These are phyloP conservation scores for Linum tenue DNA, from an alignment of 345 rosid species.

Conservation along the genomic window DNA sequence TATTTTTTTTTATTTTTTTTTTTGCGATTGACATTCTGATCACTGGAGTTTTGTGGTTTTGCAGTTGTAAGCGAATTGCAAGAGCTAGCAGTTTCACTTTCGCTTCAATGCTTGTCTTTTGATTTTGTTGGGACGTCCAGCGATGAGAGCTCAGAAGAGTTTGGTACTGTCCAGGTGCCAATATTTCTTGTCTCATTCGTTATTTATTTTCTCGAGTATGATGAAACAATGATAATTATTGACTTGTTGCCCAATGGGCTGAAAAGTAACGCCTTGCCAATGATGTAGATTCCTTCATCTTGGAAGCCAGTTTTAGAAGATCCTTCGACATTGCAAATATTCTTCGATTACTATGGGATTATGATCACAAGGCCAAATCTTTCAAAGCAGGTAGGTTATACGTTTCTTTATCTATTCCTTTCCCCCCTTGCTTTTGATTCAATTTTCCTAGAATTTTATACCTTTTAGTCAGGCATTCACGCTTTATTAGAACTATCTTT, in stretches of 20 bases:
- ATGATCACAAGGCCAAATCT: constrained; percentile 47
- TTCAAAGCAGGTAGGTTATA: constrained; percentile 76
- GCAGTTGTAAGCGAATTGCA: constrained; percentile 68
- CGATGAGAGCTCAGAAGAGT: constrained; percentile 98
- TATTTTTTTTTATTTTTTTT: no score
- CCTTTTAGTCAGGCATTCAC: not conserved
- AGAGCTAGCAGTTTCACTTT: constrained; percentile 93
- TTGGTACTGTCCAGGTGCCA: constrained; percentile 94
- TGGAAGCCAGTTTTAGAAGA: constrained; percentile 93
- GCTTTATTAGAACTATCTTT: not conserved
- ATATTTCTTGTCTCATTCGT: not conserved
- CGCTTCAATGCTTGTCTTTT: constrained; percentile 87
- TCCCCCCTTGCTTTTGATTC: not conserved
- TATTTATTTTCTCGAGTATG: not conserved
- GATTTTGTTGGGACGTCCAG: constrained; percentile 96
- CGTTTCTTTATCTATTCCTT: not conserved
- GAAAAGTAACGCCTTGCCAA: constrained; percentile 9
- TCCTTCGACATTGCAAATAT: constrained; percentile 81
- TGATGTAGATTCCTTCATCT: constrained; percentile 67
- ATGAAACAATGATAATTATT: no score
- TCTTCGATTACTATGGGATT: constrained; percentile 87
- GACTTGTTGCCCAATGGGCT: not conserved
- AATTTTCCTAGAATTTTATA: not conserved
- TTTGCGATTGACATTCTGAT: constrained; percentile 11
- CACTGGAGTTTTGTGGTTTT: constrained; percentile 16